A percentile compares a stretch with the other conserved stretches of the same genome.
Evolutionary conservation across 495 filamentous ascomycete genomes (phyloP).

Genomic region (Penicillium diatomitis): DNA sequence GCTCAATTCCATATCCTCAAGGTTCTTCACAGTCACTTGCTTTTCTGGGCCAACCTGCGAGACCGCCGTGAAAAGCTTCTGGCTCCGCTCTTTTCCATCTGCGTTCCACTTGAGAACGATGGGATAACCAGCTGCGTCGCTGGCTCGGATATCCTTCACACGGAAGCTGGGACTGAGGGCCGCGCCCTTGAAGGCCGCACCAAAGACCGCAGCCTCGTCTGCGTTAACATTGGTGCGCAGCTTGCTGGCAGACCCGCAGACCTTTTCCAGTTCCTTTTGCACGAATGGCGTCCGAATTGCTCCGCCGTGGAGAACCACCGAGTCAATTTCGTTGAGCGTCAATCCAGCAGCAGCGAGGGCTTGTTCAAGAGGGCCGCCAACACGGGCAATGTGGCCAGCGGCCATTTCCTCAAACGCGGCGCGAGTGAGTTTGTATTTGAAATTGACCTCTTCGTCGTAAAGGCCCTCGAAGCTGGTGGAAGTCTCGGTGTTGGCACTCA

Average conservation of each 20-base stretch:
- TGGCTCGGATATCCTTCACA: conserved; percentile 87
- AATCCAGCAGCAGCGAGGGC: conserved; percentile 68
- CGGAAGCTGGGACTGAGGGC: conserved; percentile 86
- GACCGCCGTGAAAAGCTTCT: conserved; percentile 71
- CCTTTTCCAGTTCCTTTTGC: conserved; percentile 74
- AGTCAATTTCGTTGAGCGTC: conserved; percentile 68
- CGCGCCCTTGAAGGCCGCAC: conserved; percentile 90
- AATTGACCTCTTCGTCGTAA: conserved; percentile 78
- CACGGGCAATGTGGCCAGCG: conserved; percentile 55
- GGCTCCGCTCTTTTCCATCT: conserved; percentile 53
- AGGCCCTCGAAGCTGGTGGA: conserved; percentile 74
- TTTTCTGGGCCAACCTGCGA: conserved; percentile 74
- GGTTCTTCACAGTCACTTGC: conserved; percentile 78
- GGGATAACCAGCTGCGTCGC: conserved; percentile 63
- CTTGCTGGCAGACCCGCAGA: conserved; percentile 63
- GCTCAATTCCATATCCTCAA: conserved; percentile 72
- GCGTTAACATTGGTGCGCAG: conserved; percentile 91
- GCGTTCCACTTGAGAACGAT: conserved; percentile 59
- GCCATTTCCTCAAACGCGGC: conserved; percentile 75
- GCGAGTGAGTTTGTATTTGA: conserved; percentile 82
- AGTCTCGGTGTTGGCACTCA: conserved; percentile 87
- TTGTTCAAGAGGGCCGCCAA: conserved; percentile 58
- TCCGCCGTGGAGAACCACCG: conserved; percentile 88
- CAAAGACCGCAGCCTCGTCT: conserved; percentile 94
- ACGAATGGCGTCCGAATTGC: conserved; percentile 89